These are phyloP conservation scores for Fistulinella prunicolor DNA, from an alignment of 768 basidiomycete species.

Conservation along the genomic window DNA sequence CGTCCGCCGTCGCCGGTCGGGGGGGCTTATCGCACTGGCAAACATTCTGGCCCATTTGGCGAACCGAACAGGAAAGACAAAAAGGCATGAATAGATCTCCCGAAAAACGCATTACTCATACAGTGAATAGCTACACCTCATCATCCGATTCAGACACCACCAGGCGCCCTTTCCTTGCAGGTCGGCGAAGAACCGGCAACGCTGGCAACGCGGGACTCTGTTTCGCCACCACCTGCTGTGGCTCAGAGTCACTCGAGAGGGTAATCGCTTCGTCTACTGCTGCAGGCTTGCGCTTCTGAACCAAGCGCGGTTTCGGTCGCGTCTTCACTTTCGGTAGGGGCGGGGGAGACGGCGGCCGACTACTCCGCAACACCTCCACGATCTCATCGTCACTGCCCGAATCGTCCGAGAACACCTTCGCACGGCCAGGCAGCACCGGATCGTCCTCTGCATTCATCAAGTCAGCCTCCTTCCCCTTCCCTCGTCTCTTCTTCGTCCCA, in stretches of 20 bases:
- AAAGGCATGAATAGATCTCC: constrained; percentile 3
- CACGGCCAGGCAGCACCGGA: constrained; percentile 12
- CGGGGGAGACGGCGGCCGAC: constrained; percentile 24
- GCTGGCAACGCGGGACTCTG: background rate
- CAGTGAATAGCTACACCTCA: constrained; percentile 25
- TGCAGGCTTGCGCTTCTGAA: constrained; percentile 32
- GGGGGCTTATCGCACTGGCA: constrained; percentile 2
- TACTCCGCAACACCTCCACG: constrained; percentile 17
- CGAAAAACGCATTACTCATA: constrained; percentile 7
- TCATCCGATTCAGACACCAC: constrained; percentile 37
- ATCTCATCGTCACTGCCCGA: constrained; percentile 28
- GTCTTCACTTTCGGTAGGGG: constrained; percentile 11
- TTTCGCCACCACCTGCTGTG: background rate
- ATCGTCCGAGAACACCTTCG: constrained; percentile 18
- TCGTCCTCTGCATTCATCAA: constrained; percentile 18
- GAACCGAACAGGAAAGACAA: background rate
- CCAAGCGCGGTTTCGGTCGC: constrained; percentile 40
- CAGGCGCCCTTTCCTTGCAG: constrained; percentile 27
- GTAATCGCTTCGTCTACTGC: constrained; percentile 10
- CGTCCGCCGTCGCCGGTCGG: background rate
- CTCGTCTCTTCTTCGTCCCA: constrained; percentile 60
- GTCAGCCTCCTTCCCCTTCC: constrained; percentile 26
- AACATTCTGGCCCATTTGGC: constrained; percentile 8
- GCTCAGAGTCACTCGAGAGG: constrained; percentile 26
- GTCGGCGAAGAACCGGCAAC: constrained; percentile 8